phyloP scores from a whole-genome alignment of 2,329 filamentous ascomycete species.

The Scortechinia acanthostroma region DNA sequence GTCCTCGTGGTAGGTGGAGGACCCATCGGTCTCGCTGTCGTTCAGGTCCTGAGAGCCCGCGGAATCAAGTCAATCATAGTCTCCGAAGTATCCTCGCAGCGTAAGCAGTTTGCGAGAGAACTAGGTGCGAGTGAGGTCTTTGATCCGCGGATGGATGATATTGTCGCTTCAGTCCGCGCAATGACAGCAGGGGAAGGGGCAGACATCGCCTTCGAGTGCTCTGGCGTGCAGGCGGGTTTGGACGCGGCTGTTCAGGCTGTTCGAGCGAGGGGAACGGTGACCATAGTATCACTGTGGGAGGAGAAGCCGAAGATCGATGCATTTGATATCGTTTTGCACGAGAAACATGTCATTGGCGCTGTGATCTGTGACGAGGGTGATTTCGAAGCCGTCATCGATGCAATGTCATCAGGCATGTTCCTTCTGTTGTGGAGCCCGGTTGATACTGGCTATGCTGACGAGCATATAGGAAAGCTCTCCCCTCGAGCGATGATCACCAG shows the following conservation, averaged over 20 bases:
- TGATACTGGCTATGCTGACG: slow-evolving; percentile 11
- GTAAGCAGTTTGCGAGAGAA: slow-evolving; percentile 39
- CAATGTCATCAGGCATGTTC: slow-evolving; percentile 24
- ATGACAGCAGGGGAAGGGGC: slow-evolving; percentile 40
- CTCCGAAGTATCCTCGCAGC: slow-evolving; percentile 39
- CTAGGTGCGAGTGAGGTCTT: slow-evolving; percentile 48
- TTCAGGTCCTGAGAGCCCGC: slow-evolving; percentile 46
- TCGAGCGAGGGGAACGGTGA: slow-evolving; percentile 42
- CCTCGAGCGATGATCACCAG: slow-evolving; percentile 53
- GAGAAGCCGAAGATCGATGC: slow-evolving; percentile 40
- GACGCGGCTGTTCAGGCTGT: slow-evolving; percentile 36
- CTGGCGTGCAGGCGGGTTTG: slow-evolving; percentile 45
- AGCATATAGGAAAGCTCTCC: slow-evolving; percentile 32
- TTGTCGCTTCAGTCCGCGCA: slow-evolving; percentile 32
- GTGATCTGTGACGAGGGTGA: slow-evolving; percentile 3
- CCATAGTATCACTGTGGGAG: slow-evolving; percentile 63
- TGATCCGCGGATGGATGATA: slow-evolving; percentile 39
- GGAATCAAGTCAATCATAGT: slow-evolving; percentile 47
- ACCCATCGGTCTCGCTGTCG: slow-evolving; percentile 52
- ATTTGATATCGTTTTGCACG: slow-evolving; percentile 42
- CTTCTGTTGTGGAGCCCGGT: neutral
- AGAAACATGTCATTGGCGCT: slow-evolving; percentile 38
- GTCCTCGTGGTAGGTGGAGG: slow-evolving; percentile 53
- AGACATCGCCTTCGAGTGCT: slow-evolving; percentile 54
- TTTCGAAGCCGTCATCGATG: slow-evolving; percentile 46